Base-by-base conservation (phyloP, 73 alveolate genomes). In the Loxodes magnus region DNA sequence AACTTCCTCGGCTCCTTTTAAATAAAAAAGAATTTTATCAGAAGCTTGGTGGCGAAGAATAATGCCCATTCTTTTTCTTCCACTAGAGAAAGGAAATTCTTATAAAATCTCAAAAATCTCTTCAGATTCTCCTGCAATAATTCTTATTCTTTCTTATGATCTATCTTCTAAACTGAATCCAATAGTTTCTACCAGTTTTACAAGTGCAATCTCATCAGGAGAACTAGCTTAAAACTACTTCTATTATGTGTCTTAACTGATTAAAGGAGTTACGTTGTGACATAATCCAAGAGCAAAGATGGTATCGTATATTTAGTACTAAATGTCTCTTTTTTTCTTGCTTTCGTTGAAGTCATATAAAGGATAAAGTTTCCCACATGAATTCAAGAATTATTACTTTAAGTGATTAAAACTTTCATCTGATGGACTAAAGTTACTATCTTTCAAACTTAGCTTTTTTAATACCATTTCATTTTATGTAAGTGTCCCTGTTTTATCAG, bases 401-500 rank as follows among this genome's bases (percentile, higher is more conserved):
- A 9, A 12, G n/a, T 12, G 23, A 10, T 12, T 16, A 21, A n/a
- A 7, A 9, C 15, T 29, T 22, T 12, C 34, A 12, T 46, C 52
- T 16, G 22, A 37, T 1, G n/a, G 17, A 7, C 10, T 19, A 46
- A 46, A 46, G 27, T 37, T 19, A 10, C 20, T 9, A 3, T 46
- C 10, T 19, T 46, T 41, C 60, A 46, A 2, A 10, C 27, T 24
- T n/a, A 63, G 61, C 51, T 68, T 86, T 54, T 71, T 87, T 56
- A 90, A 82, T 12, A 79, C 71, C 98, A 90, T 90, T 42, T 84
- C 94, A 72, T 90, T 90, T 55, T 84, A 43, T n/a, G 98, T 90
- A 31, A 90, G 55, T 19, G 98, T 90, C 16, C 98, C 98, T 1
- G 98, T 90, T 56, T 90, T 90, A 67, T 90, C 98, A 35, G 95